These are phyloP conservation scores for Pythium rishiriense DNA, from an alignment of 352 stramenopile species.

Conservation along the genomic window DNA sequence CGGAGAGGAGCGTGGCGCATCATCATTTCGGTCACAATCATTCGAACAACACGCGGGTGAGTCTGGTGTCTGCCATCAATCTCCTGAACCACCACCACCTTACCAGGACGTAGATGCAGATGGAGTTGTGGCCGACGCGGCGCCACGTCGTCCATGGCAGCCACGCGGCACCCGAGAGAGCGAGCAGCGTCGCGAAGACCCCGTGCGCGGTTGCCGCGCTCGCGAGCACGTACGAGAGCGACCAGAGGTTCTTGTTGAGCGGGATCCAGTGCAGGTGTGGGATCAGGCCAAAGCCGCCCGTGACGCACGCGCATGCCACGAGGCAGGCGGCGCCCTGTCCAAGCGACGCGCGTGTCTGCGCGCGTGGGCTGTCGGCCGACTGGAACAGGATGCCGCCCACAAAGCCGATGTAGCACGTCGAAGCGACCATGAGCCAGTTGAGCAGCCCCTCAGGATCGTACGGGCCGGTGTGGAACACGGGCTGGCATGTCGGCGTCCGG, in stretches of 20 bases:
- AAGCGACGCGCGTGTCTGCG: conserved; percentile 1
- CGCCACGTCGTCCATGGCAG: conserved; percentile 29
- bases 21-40: background rate
- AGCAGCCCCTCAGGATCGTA: conserved; percentile 82
- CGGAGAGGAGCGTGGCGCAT: background rate
- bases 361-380: background rate
- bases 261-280: conserved; percentile 41
- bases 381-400: conserved; percentile 39
- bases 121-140: conserved; percentile 69
- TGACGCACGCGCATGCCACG: background rate
- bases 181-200: conserved; percentile 25
- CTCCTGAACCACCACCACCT: conserved; percentile 4
- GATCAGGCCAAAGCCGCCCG: conserved; percentile 19
- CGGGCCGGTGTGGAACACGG: conserved; percentile 50
- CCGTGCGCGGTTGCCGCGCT: conserved; percentile 40
- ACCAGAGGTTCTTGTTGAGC: conserved; percentile 89
- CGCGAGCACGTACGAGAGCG: conserved; percentile 61
- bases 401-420: conserved; percentile 68
- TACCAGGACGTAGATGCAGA: conserved; percentile 76
- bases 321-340: background rate
- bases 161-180: conserved; percentile 12
- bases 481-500: conserved; percentile 58
- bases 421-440: conserved; percentile 71
- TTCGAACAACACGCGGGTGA: background rate
- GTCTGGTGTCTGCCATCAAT: background rate